Evolutionary conservation across 257 asterid genomes (phyloP).

Genomic region (Echites panduratus): DNA sequence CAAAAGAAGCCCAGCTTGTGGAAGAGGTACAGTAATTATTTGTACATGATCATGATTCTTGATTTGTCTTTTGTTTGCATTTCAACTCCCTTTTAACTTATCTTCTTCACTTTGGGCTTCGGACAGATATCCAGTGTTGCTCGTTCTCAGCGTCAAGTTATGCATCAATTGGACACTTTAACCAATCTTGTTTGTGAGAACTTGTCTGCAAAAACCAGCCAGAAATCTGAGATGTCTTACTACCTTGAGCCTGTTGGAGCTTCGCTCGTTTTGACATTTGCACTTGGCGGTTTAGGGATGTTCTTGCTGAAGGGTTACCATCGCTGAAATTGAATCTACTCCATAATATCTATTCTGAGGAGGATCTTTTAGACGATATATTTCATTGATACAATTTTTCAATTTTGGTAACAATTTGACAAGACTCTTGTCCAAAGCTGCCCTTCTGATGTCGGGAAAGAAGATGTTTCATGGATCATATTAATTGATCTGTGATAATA

Average conservation of each 20-base stretch:
- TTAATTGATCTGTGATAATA: conserved; percentile 12
- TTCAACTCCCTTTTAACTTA: background rate
- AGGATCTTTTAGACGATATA: background rate
- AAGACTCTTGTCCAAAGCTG: background rate
- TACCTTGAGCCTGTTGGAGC: conserved; percentile 22
- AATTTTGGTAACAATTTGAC: background rate
- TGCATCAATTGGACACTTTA: conserved; percentile 74
- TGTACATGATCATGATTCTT: background rate
- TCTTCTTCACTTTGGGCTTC: background rate
- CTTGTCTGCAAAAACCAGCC: conserved; percentile 16
- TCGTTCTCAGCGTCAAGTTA: conserved; percentile 76
- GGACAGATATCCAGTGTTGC: conserved; percentile 54
- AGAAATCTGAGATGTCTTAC: conserved; percentile 17
- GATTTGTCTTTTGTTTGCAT: background rate
- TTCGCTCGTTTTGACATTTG: conserved; percentile 24
- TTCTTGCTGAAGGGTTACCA: conserved; percentile 24
- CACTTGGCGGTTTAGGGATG: conserved; percentile 35
- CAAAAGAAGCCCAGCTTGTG: conserved; percentile 57
- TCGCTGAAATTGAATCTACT: conserved; percentile 22
- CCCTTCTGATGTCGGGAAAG: conserved; percentile 14
- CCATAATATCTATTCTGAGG: background rate
- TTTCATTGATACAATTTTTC: background rate
- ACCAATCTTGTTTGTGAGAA: conserved; percentile 42
- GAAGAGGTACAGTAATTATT: conserved; percentile 60
- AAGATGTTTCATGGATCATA: conserved; percentile 12